phyloP scores from a whole-genome alignment of 176 grass and related monocot genomes.

The Lolium multiflorum region DNA sequence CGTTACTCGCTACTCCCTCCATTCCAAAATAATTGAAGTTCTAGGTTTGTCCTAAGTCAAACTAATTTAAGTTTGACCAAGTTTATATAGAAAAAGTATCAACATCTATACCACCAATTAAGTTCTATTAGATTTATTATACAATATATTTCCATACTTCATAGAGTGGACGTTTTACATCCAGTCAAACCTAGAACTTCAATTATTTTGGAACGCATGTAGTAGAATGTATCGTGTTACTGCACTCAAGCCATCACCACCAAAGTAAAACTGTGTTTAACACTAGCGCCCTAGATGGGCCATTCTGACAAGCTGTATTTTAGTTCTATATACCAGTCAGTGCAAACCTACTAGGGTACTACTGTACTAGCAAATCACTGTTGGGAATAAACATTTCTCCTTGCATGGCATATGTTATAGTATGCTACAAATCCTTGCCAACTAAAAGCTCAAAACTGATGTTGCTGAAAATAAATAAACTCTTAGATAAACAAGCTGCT shows the following conservation, averaged over 20 bases:
- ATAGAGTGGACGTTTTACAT: too few relatives aligned
- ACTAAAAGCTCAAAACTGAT: background rate
- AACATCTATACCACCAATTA: too few relatives aligned
- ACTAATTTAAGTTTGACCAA: too few relatives aligned
- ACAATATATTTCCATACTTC: too few relatives aligned
- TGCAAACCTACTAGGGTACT: background rate
- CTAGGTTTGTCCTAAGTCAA: too few relatives aligned
- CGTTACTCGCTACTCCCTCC: background rate
- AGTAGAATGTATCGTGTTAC: background rate
- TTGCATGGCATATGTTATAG: background rate
- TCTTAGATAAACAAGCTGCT: background rate
- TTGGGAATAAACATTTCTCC: background rate
- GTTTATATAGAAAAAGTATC: too few relatives aligned
- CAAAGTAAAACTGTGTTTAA: background rate
- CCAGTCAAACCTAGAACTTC: too few relatives aligned
- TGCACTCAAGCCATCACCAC: background rate
- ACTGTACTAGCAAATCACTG: background rate
- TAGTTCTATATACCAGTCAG: conserved; percentile 19
- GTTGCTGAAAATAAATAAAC: background rate
- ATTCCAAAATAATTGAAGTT: too few relatives aligned
- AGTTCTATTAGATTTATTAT: too few relatives aligned
- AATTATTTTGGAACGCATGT: too few relatives aligned
- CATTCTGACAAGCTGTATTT: background rate
- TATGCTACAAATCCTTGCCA: conserved; percentile 20
- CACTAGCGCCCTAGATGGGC: background rate